A percentile compares a stretch with the other conserved stretches of the same genome.
These are phyloP conservation scores for Malassezia sp. DNA, from an alignment of 1,284 basidiomycete genomes.

Conservation along the genomic window DNA sequence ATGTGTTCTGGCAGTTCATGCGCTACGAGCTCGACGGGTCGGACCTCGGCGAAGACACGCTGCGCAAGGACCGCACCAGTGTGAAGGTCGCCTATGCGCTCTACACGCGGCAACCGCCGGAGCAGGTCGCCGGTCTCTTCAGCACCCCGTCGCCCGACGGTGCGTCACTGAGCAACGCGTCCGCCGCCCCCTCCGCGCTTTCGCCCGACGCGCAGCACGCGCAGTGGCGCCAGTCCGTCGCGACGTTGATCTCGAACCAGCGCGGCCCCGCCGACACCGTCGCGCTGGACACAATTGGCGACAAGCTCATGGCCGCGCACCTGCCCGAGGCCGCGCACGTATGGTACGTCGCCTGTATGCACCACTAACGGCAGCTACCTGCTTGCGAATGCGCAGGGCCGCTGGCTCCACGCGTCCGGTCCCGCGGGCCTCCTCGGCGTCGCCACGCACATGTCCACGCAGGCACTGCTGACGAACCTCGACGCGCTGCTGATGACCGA, in stretches of 20 bases:
- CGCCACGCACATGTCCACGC: too few relatives aligned
- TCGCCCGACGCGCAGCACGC: constrained; percentile 15
- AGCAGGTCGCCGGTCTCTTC: constrained; percentile 10
- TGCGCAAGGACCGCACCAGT: constrained; percentile 27
- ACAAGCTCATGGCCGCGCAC: constrained; percentile 62
- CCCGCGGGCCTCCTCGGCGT: neutral
- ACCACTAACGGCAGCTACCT: too few relatives aligned
- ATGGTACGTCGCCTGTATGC: constrained; percentile 60
- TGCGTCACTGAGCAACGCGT: too few relatives aligned
- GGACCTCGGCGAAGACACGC: constrained; percentile 2
- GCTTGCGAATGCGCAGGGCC: constrained; percentile 50
- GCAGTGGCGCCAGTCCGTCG: constrained; percentile 56
- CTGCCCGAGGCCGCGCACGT: constrained; percentile 77
- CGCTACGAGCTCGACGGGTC: constrained; percentile 59
- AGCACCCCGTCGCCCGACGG: neutral
- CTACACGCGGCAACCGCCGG: constrained; percentile 31
- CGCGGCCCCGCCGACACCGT: constrained; percentile 53
- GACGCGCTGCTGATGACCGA: constrained; percentile 81
- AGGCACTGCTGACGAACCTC: constrained; percentile 57
- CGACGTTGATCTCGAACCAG: constrained; percentile 70
- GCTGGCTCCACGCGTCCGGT: neutral
- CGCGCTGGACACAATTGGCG: constrained; percentile 76
- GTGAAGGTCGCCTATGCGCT: constrained; percentile 41
- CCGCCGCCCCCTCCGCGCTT: neutral
- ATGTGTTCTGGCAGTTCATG: constrained; percentile 75